Evolutionary conservation across 352 stramenopile genomes (phyloP), one percentile per base, ranked within the genome.

Genomic region (Phytophthora megakarya): DNA sequence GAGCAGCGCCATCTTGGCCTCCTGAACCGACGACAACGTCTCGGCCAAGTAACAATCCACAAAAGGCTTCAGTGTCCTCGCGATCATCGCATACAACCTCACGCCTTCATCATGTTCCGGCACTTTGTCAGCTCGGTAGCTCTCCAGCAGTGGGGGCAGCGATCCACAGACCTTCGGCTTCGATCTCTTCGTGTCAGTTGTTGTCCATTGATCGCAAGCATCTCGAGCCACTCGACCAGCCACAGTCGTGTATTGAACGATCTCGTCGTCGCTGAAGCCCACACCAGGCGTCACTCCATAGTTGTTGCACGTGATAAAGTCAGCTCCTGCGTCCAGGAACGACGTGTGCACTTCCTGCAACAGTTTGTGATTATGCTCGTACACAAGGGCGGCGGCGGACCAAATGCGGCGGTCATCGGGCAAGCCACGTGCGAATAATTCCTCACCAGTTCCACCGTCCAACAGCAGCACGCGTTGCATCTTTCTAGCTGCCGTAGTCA

Each of bases 271-370:
- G 3, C 52, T 75, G 70, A 98, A 97, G 45, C 88, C 88, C 5
- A 95, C 86, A 40, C 87, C 87, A 15, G 89, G 89, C 30, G 89
- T 93, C 30, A 97, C 82, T 38, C 86, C 88, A 67, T 97, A 98
- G 38, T 92, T 96, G 77, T 98, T 97, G 63, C 86, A 92, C 19
- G 92, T 98, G 49, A 97, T 87, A 16, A 75, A 89, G 52, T 92
- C 65, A 5, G 87, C 73, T 13, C 90, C 90, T 21, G 89, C 88
- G 19, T 67, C 16, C 9, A 97, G 61, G 59, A 97, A 98, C 9
- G 86, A 90, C 18, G 45, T 61, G 59, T 98, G 92, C 26, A 97
- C 89, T 1, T 93, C 49, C 18, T 80, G 62, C 4, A 97, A 66
- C 26, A 89, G 68, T 8, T 69, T 61, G 62, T 97, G 88, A 69